These are phyloP conservation scores for Penicillium rolfsii DNA, from an alignment of 2,329 filamentous ascomycete genomes.

Conservation along the genomic window DNA sequence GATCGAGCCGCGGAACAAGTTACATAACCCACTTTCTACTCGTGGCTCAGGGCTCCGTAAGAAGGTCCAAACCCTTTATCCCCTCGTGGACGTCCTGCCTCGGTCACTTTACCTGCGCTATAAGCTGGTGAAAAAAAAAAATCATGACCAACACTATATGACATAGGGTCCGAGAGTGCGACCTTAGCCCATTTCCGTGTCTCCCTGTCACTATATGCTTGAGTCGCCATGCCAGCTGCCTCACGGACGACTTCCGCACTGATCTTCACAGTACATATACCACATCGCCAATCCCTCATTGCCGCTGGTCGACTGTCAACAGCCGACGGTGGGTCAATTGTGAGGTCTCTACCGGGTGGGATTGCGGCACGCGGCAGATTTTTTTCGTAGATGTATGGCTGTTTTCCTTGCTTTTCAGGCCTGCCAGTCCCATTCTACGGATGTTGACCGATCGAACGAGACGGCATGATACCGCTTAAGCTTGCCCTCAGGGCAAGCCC, in stretches of 20 bases:
- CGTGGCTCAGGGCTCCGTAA: conserved; percentile 15
- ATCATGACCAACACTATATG: neutral
- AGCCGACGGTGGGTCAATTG: conserved; percentile 19
- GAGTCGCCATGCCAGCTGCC: neutral
- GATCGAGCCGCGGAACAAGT: conserved; percentile 12
- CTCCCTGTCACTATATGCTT: conserved; percentile 3
- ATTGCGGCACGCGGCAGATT: conserved; percentile 17
- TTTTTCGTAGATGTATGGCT: conserved; percentile 12
- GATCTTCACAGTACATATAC: neutral
- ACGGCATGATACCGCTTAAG: conserved; percentile 22
- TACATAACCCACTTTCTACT: conserved; percentile 6
- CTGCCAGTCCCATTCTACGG: conserved; percentile 11
- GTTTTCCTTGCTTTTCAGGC: conserved; percentile 18
- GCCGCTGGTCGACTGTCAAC: neutral
- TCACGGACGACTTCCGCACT: conserved; percentile 29
- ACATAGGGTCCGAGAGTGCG: neutral
- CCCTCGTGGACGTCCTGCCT: neutral
- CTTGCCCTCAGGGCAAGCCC: conserved; percentile 13
- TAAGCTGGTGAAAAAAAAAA: neutral
- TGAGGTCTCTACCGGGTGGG: conserved; percentile 17
- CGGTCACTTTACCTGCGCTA: neutral
- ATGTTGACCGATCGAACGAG: conserved; percentile 22
- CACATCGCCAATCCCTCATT: neutral
- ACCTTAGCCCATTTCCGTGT: conserved; percentile 7
- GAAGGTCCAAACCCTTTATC: conserved; percentile 1